Evolutionary conservation across 805 yeast species (phyloP).

Genomic region (Pichia sporocuriosa): DNA sequence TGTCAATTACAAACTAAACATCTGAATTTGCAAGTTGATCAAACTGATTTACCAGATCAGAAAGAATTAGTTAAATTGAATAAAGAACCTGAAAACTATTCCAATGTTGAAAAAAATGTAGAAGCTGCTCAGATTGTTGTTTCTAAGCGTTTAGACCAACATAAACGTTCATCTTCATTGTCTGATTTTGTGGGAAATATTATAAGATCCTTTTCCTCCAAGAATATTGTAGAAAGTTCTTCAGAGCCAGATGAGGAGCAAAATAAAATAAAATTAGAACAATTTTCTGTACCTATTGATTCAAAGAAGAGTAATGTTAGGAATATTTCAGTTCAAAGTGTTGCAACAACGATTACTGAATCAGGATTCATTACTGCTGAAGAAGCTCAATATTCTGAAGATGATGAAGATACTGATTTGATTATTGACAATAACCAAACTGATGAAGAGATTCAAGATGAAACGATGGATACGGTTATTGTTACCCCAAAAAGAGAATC

Average conservation of each 20-base stretch:
- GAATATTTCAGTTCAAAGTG: conserved; percentile 21
- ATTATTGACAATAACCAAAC: conserved; percentile 8
- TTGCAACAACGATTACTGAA: conserved; percentile 23
- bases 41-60: conserved; percentile 15
- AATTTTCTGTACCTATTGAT: too few relatives aligned
- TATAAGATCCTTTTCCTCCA: conserved; percentile 18
- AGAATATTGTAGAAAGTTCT: too few relatives aligned
- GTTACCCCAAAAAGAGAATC: conserved; percentile 1
- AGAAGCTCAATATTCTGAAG: conserved; percentile 16
- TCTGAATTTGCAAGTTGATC: conserved; percentile 14
- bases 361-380: conserved; percentile 28
- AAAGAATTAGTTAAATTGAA: conserved; percentile 18
- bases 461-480: conserved; percentile 9
- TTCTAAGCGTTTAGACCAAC: background rate
- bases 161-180: conserved; percentile 13
- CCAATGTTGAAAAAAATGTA: conserved; percentile 2
- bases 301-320: too few relatives aligned
- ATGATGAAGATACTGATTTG: conserved; percentile 14
- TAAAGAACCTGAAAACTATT: conserved; percentile 18
- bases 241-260: too few relatives aligned
- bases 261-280: too few relatives aligned
- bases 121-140: background rate
- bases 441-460: conserved; percentile 7
- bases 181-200: conserved; percentile 19
- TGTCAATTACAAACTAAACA: conserved; percentile 22